These are phyloP conservation scores for Trypanosoma rangeli DNA, from an alignment of 208 protist species.

Conservation along the genomic window DNA sequence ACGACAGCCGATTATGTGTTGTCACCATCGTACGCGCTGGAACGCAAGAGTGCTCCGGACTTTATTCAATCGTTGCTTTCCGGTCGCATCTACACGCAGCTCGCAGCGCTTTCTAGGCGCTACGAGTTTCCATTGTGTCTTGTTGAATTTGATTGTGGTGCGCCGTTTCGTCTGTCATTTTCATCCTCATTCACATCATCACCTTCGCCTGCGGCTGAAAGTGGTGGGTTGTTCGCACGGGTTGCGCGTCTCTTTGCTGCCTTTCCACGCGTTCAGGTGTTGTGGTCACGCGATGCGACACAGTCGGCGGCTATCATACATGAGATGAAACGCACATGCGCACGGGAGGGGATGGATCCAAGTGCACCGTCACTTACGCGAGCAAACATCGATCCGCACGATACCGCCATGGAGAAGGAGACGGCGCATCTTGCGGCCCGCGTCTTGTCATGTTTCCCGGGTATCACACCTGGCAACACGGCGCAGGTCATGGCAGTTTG, in stretches of 20 bases:
- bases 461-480: slow-evolving; percentile 61
- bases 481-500: slow-evolving; percentile 64
- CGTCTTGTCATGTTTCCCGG: slow-evolving; percentile 76
- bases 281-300: slow-evolving; percentile 75
- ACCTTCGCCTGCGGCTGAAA: background rate
- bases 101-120: slow-evolving; percentile 54
- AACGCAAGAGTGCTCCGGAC: slow-evolving; percentile 83
- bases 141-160: slow-evolving; percentile 70
- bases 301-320: slow-evolving; percentile 78
- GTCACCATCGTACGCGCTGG: slow-evolving; percentile 68
- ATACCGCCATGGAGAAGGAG: slow-evolving; percentile 32
- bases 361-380: slow-evolving; percentile 60
- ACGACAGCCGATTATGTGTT: slow-evolving; percentile 85
- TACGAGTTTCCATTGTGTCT: slow-evolving; percentile 70
- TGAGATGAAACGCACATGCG: slow-evolving; percentile 60
- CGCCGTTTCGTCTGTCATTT: slow-evolving; percentile 58
- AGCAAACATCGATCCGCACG: slow-evolving; percentile 32
- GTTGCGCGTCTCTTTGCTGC: slow-evolving; percentile 54
- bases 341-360: slow-evolving; percentile 54
- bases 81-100: slow-evolving; percentile 70
- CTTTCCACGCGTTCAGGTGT: slow-evolving; percentile 56
- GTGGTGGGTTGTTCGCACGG: slow-evolving; percentile 49
- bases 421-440: slow-evolving; percentile 59
- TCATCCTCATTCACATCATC: background rate
- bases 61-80: slow-evolving; percentile 66